phyloP scores from a whole-genome alignment of 169 alveolate genomes.

The Cryptosporidium ryanae region DNA sequence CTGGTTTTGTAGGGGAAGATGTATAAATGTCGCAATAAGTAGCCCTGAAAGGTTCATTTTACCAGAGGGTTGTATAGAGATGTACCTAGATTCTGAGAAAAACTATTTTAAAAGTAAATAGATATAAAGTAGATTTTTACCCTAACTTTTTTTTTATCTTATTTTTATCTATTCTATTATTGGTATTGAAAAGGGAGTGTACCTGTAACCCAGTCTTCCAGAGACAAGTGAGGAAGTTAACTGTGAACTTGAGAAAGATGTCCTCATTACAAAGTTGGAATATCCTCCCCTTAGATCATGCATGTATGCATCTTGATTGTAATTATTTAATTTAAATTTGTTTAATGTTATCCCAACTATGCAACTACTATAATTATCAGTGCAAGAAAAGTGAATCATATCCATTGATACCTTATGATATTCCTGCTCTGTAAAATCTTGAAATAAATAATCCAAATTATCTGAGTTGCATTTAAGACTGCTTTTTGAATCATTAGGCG shows the following conservation, averaged over 20 bases:
- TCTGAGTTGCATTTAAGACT: constrained; percentile 27
- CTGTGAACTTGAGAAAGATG: constrained; percentile 35
- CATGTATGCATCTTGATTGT: constrained; percentile 26
- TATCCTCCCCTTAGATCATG: constrained; percentile 48
- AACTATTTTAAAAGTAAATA: constrained; percentile 28
- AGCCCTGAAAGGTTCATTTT: constrained; percentile 70
- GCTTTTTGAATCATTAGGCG: constrained; percentile 6
- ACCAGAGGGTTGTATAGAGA: constrained; percentile 41
- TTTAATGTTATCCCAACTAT: constrained; percentile 13
- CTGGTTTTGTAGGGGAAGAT: constrained; percentile 40
- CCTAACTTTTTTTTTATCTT: background rate
- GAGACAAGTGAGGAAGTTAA: constrained; percentile 29
- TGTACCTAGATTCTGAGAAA: constrained; percentile 44
- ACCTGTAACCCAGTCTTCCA: constrained; percentile 53
- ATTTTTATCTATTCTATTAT: constrained; percentile 7
- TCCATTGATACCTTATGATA: constrained; percentile 21
- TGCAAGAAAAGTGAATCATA: constrained; percentile 46
- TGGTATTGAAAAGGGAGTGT: constrained; percentile 56
- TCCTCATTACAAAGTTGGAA: constrained; percentile 58
- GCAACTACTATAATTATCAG: constrained; percentile 41
- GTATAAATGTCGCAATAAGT: constrained; percentile 60
- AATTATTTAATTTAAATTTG: constrained; percentile 7
- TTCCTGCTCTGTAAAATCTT: constrained; percentile 7
- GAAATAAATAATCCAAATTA: constrained; percentile 43
- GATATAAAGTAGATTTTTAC: background rate